Base-by-base conservation (phyloP, 139 green algal genomes). In the Astrephomene gubernaculifera region DNA sequence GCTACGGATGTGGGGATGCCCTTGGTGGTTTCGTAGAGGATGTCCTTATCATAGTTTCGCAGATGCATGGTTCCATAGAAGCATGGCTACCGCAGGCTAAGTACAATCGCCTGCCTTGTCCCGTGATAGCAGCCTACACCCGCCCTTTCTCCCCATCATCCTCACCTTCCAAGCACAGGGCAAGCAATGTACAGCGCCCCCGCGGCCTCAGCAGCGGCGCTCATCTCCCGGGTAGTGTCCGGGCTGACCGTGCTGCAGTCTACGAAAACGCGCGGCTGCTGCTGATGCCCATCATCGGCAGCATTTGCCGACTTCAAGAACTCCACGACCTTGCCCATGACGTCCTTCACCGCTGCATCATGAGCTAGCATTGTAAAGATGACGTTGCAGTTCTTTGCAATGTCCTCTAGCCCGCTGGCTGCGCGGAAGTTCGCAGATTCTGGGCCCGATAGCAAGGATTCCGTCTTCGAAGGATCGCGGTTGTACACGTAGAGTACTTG, bases 171-270 rank as follows among this genome's bases (percentile, higher is more conserved):
- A 5, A 82, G 74, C 10, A 82, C 74, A 3, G 74, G 74, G 38
- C 74, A 82, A 17, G 74, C 53, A 25, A 82, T 54, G 38, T 82
- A 82, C 25, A 43, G 10, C 27, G 74, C 74, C 9, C 74, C 74
- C 19, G n/a, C 53, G 5, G n/a, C 31, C 74, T 82, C 36, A 14
- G 57, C 57, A 1, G 38, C 74, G 6, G 25, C 25, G 36, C 36
- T 39, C 36, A 82, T 33, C 19, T 44, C 74, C 36, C 19, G 7
- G 5, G 74, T 82, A 10, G 74, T 82, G 7, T 82, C 74, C 12
- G 74, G 74, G 74, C 54, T 71, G 36, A 78, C 70, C 7, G 70
- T 78, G n/a, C 70, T 67, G 49, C 71, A 67, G 71, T 80, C 71
- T 5, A 80, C 45, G 5, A 80, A 4, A 8, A 80, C 33, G 7